Base-by-base conservation (phyloP, 345 rosid species). In the Eucalyptus cloeziana region DNA sequence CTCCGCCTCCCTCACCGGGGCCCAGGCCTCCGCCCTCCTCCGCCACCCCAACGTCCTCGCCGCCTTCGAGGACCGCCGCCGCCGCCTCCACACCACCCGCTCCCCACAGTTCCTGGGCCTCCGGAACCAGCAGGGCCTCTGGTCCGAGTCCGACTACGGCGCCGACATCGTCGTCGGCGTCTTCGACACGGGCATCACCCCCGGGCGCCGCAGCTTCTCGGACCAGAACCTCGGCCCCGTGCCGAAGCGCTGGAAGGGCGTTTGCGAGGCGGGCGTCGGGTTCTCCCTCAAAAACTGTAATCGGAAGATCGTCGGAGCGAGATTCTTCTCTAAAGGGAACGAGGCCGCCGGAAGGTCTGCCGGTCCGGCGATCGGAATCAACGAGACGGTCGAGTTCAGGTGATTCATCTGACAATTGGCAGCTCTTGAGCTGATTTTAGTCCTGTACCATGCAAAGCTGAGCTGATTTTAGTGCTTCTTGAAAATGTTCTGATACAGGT, bases 121-220 rank as follows among this genome's bases (percentile, higher is more conserved):
- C 45, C 90, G 95, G 2, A 97, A 95, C 90, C 97, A 96, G 87
- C 94, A 87, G 2, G 97, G 99, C 4, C 95, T 97, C 47, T 97
- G 99, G 99, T 95, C 98, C 3, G 93, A 96, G 16, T 96, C 98
- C 43, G 91, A 96, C 60, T 97, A 96, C 90, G 99, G 99, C n/a
- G 96, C 97, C 44, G 99, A 97, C 85, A 95, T 97, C 13, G 94
- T 98, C 58, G 89, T 95, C 67, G 97, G 98, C 4, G 94, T 97
- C 2, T 92, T 97, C 45, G 99, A 97, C 62, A 96, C 99, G 31
- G 98, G 99, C 27, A 89, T 97, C 52, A 95, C 97, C 97, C 99
- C 99, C 1, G 98, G 96, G 88, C 91, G 97, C 5, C 91, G 98
- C 49, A 95, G 99, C 90, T 97, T 97, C 91, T 92, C 94, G 2